Percentiles rank a stretch among this genome's conserved stretches.
These are phyloP conservation scores for Irpex sp. DNA, from an alignment of 1,284 basidiomycete genomes.

Conservation along the genomic window DNA sequence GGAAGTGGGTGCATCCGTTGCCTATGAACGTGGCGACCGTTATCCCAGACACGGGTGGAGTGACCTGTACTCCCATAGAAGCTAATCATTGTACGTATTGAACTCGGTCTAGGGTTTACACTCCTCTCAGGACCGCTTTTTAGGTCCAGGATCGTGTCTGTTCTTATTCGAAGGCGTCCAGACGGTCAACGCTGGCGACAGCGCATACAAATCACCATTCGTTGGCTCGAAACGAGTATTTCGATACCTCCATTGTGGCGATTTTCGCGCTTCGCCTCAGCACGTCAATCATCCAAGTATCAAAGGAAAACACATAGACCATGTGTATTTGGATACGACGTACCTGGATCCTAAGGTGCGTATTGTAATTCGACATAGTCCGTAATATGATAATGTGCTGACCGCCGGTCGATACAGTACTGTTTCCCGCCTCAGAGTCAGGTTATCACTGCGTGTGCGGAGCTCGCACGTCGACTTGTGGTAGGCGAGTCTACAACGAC, in stretches of 20 bases:
- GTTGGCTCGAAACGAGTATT: slow-evolving; percentile 72
- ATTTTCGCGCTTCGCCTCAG: slow-evolving; percentile 85
- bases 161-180: slow-evolving; percentile 94
- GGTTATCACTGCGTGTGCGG: slow-evolving; percentile 90
- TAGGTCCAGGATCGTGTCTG: slow-evolving; percentile 87
- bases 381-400: neutral
- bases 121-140: neutral
- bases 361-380: neutral
- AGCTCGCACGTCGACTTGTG: slow-evolving; percentile 66
- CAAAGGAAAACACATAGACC: slow-evolving; percentile 77
- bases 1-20: slow-evolving; percentile 83
- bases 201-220: slow-evolving; percentile 63
- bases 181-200: slow-evolving; percentile 85
- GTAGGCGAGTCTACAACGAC: slow-evolving; percentile 25
- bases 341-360: slow-evolving; percentile 86
- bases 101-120: neutral
- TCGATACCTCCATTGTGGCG: slow-evolving; percentile 94
- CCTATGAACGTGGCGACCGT: slow-evolving; percentile 75
- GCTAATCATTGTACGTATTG: slow-evolving; percentile 83
- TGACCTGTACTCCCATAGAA: slow-evolving; percentile 90
- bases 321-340: slow-evolving; percentile 94
- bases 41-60: slow-evolving; percentile 83
- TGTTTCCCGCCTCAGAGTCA: slow-evolving; percentile 93
- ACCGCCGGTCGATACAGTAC: slow-evolving; percentile 50
- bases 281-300: slow-evolving; percentile 83